Conservation (phyloP, 2,329 filamentous ascomycete genomes). For the Ustilaginoidea virens region DNA sequence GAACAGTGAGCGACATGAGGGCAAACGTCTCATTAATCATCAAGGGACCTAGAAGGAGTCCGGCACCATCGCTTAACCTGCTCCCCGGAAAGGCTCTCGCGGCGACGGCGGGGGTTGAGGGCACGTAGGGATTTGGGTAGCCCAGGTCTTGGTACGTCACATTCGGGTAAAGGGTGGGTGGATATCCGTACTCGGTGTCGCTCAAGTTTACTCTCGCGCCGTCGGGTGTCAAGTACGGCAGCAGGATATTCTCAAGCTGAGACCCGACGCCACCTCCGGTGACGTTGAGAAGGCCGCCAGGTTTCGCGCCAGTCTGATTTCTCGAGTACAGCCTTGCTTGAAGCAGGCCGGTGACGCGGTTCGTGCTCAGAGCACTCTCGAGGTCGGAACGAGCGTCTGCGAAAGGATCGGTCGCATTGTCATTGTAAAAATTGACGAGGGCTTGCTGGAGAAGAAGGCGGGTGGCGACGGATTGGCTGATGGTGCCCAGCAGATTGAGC, state of each 20-base stretch:
- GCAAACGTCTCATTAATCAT: constrained; percentile 58
- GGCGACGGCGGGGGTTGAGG: constrained; percentile 24
- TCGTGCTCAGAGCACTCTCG: constrained; percentile 49
- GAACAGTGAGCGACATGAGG: constrained; percentile 66
- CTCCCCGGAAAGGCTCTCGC: constrained; percentile 36
- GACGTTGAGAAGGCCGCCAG: constrained; percentile 45
- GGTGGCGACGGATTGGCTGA: constrained; percentile 56
- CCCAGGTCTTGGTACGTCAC: constrained; percentile 45
- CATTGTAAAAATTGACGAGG: constrained; percentile 40
- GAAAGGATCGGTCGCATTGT: constrained; percentile 42
- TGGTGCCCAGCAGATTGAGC: constrained; percentile 63
- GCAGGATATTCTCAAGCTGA: constrained; percentile 27
- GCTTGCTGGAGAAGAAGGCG: constrained; percentile 42
- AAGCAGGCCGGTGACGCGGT: constrained; percentile 41
- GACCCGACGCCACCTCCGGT: constrained; percentile 31
- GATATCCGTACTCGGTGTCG: constrained; percentile 50
- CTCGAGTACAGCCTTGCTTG: constrained; percentile 62
- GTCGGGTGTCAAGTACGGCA: constrained; percentile 46
- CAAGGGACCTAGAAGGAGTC: constrained; percentile 64
- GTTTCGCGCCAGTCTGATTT: constrained; percentile 37
- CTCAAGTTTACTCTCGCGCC: constrained; percentile 46
- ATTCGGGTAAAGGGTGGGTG: constrained; percentile 60
- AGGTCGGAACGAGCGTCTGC: constrained; percentile 45
- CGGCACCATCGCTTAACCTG: constrained; percentile 32
- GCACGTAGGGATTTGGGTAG: constrained; percentile 22